phyloP scores from a whole-genome alignment of 192 early-diverging fungal genomes.

The Backusella sp. region DNA sequence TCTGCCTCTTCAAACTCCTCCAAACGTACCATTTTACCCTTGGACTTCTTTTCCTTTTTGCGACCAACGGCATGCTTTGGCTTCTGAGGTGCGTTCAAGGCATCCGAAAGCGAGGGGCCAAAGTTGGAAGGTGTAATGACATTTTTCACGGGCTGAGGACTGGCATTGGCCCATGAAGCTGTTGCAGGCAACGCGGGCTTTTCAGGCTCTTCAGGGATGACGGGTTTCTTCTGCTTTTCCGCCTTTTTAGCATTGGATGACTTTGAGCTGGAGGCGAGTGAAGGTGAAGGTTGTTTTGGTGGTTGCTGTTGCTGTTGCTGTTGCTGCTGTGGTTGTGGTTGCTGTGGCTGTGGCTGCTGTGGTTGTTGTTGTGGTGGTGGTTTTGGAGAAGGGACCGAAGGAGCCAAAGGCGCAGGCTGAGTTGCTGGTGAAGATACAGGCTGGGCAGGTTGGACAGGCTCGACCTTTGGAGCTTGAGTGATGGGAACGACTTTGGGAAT shows the following conservation, averaged over 20 bases:
- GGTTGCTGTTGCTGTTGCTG: neutral
- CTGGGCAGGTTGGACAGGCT: neutral
- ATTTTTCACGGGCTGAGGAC: slow-evolving; percentile 2
- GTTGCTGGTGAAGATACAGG: neutral
- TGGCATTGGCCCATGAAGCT: slow-evolving; percentile 60
- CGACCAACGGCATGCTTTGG: slow-evolving; percentile 30
- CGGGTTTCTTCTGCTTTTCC: neutral
- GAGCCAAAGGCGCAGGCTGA: neutral
- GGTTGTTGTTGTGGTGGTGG: neutral
- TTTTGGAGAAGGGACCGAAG: neutral
- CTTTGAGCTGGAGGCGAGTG: neutral
- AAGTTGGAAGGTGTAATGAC: slow-evolving; percentile 34
- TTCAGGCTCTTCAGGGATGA: slow-evolving; percentile 15
- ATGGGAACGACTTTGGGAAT: slow-evolving; percentile 20
- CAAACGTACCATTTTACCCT: slow-evolving; percentile 30
- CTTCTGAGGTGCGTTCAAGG: slow-evolving; percentile 38
- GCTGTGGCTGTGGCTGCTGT: neutral
- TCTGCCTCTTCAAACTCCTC: slow-evolving; percentile 27
- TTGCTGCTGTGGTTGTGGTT: too few species aligned
- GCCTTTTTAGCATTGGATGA: slow-evolving; percentile 1
- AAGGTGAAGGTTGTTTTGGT: neutral
- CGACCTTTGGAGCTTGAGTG: neutral
- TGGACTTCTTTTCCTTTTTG: slow-evolving; percentile 35
- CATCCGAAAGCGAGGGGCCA: slow-evolving; percentile 38
- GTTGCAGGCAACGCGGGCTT: slow-evolving; percentile 52